Conservation (phyloP, 2,329 filamentous ascomycete genomes). For the Metarhizium rileyi region DNA sequence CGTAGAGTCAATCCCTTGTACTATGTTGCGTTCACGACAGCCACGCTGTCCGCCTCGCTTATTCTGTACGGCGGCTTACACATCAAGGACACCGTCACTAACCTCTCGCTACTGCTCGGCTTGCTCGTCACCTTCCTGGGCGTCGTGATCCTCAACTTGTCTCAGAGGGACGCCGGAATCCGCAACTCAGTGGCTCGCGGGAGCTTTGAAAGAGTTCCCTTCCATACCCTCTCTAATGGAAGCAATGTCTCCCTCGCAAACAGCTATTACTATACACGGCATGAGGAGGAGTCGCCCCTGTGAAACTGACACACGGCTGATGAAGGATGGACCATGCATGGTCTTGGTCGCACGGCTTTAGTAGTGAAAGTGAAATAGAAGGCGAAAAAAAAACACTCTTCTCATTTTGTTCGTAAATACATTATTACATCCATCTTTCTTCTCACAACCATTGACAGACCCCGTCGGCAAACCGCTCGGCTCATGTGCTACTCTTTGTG, state of each 20-base stretch:
- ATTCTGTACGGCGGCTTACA: constrained; percentile 95
- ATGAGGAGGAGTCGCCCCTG: neutral
- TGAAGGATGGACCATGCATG: no score
- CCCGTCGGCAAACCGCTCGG: no score
- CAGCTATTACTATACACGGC: neutral
- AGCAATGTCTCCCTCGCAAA: neutral
- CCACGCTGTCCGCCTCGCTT: constrained; percentile 86
- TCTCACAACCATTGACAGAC: neutral
- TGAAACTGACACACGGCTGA: neutral
- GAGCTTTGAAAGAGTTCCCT: neutral
- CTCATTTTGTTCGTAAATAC: no score
- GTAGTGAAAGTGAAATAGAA: neutral
- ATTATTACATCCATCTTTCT: no score
- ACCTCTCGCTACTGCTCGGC: constrained; percentile 80
- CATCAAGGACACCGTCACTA: constrained; percentile 83
- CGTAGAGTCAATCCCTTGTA: constrained; percentile 85
- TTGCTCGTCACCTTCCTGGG: constrained; percentile 93
- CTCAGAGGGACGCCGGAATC: constrained; percentile 61
- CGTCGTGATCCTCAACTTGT: constrained; percentile 93
- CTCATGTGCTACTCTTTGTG: no score
- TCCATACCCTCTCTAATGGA: neutral
- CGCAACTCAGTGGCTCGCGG: neutral
- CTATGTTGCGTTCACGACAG: constrained; percentile 95
- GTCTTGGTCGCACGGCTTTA: neutral
- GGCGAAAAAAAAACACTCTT: no score